Evolutionary conservation across 768 basidiomycete genomes (phyloP), one percentile per base, ranked within the genome.

Genomic region (Suillus plorans): DNA sequence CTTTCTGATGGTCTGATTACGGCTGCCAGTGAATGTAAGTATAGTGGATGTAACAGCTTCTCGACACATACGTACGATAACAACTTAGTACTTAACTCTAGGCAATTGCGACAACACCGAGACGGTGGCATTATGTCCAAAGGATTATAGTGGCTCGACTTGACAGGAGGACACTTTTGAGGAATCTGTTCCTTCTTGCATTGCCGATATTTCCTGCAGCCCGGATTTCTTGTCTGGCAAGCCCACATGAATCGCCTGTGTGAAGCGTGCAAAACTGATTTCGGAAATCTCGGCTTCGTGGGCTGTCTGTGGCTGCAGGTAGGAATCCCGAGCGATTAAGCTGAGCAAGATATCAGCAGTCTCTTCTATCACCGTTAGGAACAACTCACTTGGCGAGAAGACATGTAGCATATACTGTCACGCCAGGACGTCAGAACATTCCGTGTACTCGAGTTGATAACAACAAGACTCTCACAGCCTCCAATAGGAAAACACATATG

Each of bases 301-400:
- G 6, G 7, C 1, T 28, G 39, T 42, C 6, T 28, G 58, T 20
- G 60, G 52, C 44, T 36, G 16, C 41, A 76, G 64, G 37, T 74
- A 77, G 20, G 75, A 77, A 28, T 69, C 68, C 36, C 70, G 75
- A 49, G 74, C 70, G 65, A 75, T 64, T 4, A 73, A 64, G 41
- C 75, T 74, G n/a, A 45, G 5, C 0, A 18, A 44, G 1, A 53
- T 47, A 13, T 73, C 53, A 67, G 45, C 28, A 6, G 18, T 5
- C 5, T 31, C 42, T 25, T 28, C 0, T 34, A 28, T 28, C 31
- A 42, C 5, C 22, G 2, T 42, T 34, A 18, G 2, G 6, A 63
- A 63, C 5, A 16, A 55, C 74, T 60, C 14, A 75, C 74, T 75
- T 75, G 22, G 74, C 63, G 68, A 75, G 74, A 2, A 75, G 62